Evolutionary conservation across 805 yeast species (phyloP).

Genomic region (Cyberlindnera japonica): DNA sequence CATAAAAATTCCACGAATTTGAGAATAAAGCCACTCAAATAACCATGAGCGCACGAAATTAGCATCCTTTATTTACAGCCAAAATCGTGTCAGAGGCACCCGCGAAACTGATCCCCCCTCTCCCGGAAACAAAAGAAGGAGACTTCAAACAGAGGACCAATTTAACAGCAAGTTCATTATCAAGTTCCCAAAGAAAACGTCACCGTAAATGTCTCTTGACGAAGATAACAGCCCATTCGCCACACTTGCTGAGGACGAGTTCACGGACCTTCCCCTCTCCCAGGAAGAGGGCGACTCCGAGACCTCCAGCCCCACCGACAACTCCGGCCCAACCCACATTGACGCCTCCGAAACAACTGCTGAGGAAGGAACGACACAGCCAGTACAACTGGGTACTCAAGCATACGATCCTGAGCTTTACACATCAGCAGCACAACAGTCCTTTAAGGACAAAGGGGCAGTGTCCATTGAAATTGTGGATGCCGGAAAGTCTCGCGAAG

Average conservation of each 20-base stretch:
- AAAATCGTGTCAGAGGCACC: too few relatives aligned
- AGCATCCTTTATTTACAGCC: too few relatives aligned
- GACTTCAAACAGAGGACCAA: too few relatives aligned
- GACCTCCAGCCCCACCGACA: conserved; percentile 2
- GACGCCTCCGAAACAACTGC: too few relatives aligned
- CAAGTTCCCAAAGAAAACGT: too few relatives aligned
- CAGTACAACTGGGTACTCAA: conserved; percentile 13
- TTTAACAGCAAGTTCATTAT: too few relatives aligned
- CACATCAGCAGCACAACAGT: conserved; percentile 19
- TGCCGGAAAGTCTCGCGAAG: conserved; percentile 84
- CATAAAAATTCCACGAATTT: too few relatives aligned
- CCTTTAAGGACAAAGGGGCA: conserved; percentile 19
- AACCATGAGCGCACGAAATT: too few relatives aligned
- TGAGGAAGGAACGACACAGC: not conserved
- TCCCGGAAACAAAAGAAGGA: too few relatives aligned
- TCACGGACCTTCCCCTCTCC: conserved; percentile 27
- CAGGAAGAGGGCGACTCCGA: too few relatives aligned
- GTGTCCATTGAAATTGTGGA: conserved; percentile 52
- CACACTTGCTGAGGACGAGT: conserved; percentile 22
- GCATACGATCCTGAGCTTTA: conserved; percentile 30
- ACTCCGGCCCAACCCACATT: not conserved
- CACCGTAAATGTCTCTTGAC: conserved; percentile 23
- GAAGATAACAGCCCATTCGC: conserved; percentile 28
- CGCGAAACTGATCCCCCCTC: too few relatives aligned
- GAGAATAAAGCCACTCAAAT: too few relatives aligned